Evolutionary conservation across 257 asterid species (phyloP).

Genomic region (Nicotiana sylvestris): DNA sequence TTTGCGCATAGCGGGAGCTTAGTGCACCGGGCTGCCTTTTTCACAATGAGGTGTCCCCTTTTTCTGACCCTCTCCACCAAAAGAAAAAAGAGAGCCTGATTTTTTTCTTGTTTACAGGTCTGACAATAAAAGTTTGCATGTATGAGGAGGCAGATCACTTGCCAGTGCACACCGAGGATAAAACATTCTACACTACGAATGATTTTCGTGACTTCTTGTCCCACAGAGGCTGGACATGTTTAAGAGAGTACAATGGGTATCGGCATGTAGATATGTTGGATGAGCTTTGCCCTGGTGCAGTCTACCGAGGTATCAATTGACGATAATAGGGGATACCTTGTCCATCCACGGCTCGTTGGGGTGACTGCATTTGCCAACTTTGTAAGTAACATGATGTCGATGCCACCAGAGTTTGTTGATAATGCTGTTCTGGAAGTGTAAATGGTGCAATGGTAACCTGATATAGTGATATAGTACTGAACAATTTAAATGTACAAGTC

Average conservation of each 20-base stretch:
- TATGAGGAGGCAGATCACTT: conserved; percentile 55
- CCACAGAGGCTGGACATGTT: conserved; percentile 65
- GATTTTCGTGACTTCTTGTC: conserved; percentile 61
- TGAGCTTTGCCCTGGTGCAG: conserved; percentile 65
- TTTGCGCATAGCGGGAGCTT: too few relatives aligned
- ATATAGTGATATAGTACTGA: too few relatives aligned
- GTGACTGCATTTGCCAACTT: too few relatives aligned
- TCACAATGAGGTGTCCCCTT: too few relatives aligned
- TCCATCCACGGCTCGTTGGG: background rate
- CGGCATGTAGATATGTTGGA: conserved; percentile 57
- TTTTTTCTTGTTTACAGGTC: conserved; percentile 33
- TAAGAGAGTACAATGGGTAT: conserved; percentile 61
- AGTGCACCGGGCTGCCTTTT: too few relatives aligned
- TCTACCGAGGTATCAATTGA: conserved; percentile 52
- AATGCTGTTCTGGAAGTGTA: too few relatives aligned
- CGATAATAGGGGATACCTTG: background rate
- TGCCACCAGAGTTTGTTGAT: too few relatives aligned
- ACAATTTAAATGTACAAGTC: too few relatives aligned
- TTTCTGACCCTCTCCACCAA: too few relatives aligned
- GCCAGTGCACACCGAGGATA: conserved; percentile 61
- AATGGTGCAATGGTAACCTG: too few relatives aligned
- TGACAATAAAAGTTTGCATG: conserved; percentile 55
- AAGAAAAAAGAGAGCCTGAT: background rate
- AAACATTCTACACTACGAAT: conserved; percentile 60
- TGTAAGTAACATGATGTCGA: too few relatives aligned